Percentiles rank a stretch among this genome's conserved stretches.
Conservation (phyloP, 345 rosid species). For the Cardamine occulta region DNA sequence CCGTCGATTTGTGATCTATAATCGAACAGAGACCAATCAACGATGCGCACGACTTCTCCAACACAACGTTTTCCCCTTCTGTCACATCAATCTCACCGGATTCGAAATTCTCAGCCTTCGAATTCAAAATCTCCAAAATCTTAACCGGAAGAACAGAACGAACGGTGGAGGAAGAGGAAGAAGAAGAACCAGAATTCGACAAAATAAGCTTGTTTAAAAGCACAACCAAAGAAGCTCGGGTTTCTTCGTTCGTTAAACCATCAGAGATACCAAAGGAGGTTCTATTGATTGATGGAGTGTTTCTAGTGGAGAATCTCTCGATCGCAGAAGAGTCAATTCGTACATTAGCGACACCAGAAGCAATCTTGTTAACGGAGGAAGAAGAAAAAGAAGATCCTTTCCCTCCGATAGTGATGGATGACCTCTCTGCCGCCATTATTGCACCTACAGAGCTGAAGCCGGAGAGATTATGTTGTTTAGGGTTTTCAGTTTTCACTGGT, state of each 20-base stretch:
- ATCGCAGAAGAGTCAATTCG: constrained; percentile 63
- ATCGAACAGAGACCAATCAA: constrained; percentile 60
- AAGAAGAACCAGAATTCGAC: constrained; percentile 31
- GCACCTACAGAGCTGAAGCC: not conserved
- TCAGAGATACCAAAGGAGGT: constrained; percentile 24
- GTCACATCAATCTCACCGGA: constrained; percentile 48
- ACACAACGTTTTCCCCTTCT: constrained; percentile 48
- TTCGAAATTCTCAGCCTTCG: constrained; percentile 8
- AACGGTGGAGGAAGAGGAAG: constrained; percentile 34
- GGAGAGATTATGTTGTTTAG: not conserved
- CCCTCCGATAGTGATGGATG: constrained; percentile 52
- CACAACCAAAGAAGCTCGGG: constrained; percentile 54
- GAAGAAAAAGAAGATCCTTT: constrained; percentile 63
- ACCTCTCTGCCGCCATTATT: constrained; percentile 48
- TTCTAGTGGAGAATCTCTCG: constrained; percentile 50
- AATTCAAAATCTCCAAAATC: constrained; percentile 49
- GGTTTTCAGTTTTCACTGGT: not conserved
- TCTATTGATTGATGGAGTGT: constrained; percentile 8
- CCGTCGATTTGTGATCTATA: constrained; percentile 59
- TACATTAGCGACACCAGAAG: constrained; percentile 50
- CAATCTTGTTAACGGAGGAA: constrained; percentile 51
- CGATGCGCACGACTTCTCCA: constrained; percentile 49
- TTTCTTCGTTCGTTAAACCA: constrained; percentile 48
- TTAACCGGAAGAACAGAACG: constrained; percentile 50
- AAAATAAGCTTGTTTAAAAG: constrained; percentile 69